phyloP scores from a whole-genome alignment of 352 stramenopile genomes.

The Pythium periplocum region DNA sequence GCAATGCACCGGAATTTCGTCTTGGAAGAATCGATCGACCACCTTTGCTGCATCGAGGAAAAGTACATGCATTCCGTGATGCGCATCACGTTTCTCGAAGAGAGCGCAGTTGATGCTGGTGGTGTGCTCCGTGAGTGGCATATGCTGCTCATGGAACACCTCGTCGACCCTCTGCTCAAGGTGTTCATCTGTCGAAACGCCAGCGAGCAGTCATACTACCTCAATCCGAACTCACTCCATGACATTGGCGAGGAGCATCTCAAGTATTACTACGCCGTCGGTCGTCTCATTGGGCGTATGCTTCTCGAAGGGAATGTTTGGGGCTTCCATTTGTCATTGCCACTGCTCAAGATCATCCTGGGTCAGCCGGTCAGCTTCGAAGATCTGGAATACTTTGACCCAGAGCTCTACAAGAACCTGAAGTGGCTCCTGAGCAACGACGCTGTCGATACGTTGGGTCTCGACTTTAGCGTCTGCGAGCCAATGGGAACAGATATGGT shows the following conservation, averaged over 20 bases:
- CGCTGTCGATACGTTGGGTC: conserved; percentile 42
- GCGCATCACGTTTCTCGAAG: conserved; percentile 85
- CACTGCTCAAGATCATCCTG: conserved; percentile 97
- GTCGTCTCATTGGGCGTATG: conserved; percentile 51
- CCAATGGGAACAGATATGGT: conserved; percentile 10
- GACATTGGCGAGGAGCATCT: conserved; percentile 60
- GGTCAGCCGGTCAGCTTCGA: conserved; percentile 91
- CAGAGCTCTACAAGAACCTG: conserved; percentile 45
- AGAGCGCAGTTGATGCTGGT: conserved; percentile 81
- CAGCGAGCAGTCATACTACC: conserved; percentile 47
- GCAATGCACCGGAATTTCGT: conserved; percentile 57
- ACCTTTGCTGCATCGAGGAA: conserved; percentile 50
- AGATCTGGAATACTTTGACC: conserved; percentile 85
- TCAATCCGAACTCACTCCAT: conserved; percentile 54
- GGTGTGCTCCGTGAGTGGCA: conserved; percentile 93
- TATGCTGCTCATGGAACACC: conserved; percentile 61
- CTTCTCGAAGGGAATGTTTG: conserved; percentile 89
- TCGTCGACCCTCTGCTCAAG: conserved; percentile 34
- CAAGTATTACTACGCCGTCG: conserved; percentile 51
- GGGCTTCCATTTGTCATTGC: conserved; percentile 89
- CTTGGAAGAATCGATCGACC: conserved; percentile 67
- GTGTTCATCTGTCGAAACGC: conserved; percentile 60
- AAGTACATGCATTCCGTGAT: conserved; percentile 64
- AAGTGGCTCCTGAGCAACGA: conserved; percentile 48
- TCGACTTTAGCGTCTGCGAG: conserved; percentile 41